phyloP scores from a whole-genome alignment of 805 yeast species.

The Zygosaccharomyces gambellarensis region DNA sequence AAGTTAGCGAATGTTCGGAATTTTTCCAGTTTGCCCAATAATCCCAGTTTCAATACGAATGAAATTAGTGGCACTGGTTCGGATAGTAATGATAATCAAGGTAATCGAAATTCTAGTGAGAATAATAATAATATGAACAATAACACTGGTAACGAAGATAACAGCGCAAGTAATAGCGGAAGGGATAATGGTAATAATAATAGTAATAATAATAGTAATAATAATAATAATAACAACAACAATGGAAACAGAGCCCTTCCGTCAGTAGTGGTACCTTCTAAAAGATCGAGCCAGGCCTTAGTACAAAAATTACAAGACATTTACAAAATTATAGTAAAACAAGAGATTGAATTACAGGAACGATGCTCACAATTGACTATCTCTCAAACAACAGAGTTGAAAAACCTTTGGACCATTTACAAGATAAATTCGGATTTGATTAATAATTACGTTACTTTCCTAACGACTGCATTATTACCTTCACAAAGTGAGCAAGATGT shows the following conservation, averaged over 20 bases:
- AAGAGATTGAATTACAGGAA: conserved; percentile 65
- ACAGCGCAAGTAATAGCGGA: conserved; percentile 3
- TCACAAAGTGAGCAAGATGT: conserved; percentile 48
- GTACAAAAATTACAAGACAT: conserved; percentile 72
- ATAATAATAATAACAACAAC: conserved; percentile 21
- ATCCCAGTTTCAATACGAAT: conserved; percentile 1
- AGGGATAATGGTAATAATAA: conserved; percentile 6
- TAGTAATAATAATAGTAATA: conserved; percentile 14
- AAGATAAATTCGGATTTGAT: conserved; percentile 60
- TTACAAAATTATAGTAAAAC: conserved; percentile 60
- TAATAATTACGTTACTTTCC: conserved; percentile 67
- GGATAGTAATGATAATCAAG: background rate
- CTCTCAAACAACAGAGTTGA: conserved; percentile 52
- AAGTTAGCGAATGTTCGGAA: background rate
- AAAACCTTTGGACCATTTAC: conserved; percentile 68
- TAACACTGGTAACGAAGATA: conserved; percentile 1
- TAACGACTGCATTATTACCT: conserved; percentile 66
- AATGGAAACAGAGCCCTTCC: conserved; percentile 22
- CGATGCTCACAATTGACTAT: conserved; percentile 58
- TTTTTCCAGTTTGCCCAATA: background rate
- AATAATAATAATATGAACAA: conserved; percentile 6
- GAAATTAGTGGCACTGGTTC: background rate
- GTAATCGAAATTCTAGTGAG: background rate
- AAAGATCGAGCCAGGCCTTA: conserved; percentile 42
- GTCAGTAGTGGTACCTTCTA: conserved; percentile 17